Evolutionary conservation across 129 eudicot genomes (phyloP), one percentile per base, ranked within the genome.

Genomic region (Cynara cardunculus): DNA sequence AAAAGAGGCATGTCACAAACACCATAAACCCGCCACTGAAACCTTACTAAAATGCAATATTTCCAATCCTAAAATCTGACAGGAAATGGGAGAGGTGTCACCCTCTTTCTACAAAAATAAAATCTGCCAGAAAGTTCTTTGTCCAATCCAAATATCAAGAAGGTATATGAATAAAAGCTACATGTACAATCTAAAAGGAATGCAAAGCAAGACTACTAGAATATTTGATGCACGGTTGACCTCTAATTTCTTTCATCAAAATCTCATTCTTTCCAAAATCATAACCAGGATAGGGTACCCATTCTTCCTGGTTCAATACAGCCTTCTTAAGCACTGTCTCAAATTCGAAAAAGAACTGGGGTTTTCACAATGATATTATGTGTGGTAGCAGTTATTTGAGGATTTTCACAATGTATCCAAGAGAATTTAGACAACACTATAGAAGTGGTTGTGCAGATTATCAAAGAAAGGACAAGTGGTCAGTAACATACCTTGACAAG

Each of bases 401-500:
- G 61, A 49, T 49, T 37, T 49, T 49, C 62, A 21, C n/a, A 49
- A 49, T 0, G 19, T 13, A 49, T 16, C 62, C 14, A 49, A 14
- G 62, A 49, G 62, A 49, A 49, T 13, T 49, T 49, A 18, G 4
- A 49, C 62, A 49, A 5, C 10, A 37, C 46, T 8, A 8, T 39
- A 8, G 1, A 39, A 39, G 46, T 49, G 62, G 21, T 49, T 49
- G 6, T 14, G 62, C 62, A 61, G 11, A 21, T 61, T 76, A 28
- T 28, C 56, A 71, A n/a, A 64, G 5, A 32, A 70, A 32, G 28
- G 25, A 39, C 32, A 10, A 76, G 3, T 27, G 78, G 46, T 62
- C 37, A 7, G 61, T 18, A 68, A 78, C 85, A 72, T 88, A 96
- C 99, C 99, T 93, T 91, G 89, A 75, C 99, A 96, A 59, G 76